Conservation (phyloP, 306 rosid genomes). For the Hylodesmum podocarpum region DNA sequence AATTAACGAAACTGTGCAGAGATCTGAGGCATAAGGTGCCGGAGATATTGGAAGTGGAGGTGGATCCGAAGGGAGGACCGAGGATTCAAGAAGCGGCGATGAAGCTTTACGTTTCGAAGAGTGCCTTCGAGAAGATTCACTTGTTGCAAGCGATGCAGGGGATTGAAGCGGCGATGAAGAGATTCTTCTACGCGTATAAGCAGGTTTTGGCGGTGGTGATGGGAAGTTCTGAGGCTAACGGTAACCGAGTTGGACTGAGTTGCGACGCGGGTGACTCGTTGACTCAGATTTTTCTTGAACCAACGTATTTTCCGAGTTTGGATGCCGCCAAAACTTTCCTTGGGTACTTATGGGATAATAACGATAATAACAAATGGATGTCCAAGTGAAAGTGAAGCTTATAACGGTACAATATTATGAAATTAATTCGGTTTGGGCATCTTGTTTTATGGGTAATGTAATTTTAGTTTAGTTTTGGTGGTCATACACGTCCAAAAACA, state of each 20-base stretch:
- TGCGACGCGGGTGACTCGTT: slow-evolving; percentile 66
- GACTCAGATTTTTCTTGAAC: slow-evolving; percentile 73
- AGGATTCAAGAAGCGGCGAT: slow-evolving; percentile 90
- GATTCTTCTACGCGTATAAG: slow-evolving; percentile 74
- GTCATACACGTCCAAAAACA: background rate
- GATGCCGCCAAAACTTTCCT: slow-evolving; percentile 94
- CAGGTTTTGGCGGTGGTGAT: slow-evolving; percentile 69
- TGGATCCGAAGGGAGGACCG: slow-evolving; percentile 88
- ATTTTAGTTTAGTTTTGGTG: background rate
- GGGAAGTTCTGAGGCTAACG: slow-evolving; percentile 82
- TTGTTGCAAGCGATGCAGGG: slow-evolving; percentile 74
- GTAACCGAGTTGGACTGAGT: slow-evolving; percentile 62
- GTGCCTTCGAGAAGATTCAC: slow-evolving; percentile 53
- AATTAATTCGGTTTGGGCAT: background rate
- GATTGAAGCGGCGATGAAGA: slow-evolving; percentile 71
- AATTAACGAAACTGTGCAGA: slow-evolving; percentile 56
- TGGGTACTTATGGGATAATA: slow-evolving; percentile 48
- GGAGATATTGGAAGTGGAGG: slow-evolving; percentile 64
- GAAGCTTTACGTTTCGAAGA: slow-evolving; percentile 65
- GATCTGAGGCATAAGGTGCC: slow-evolving; percentile 82
- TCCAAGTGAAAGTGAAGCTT: background rate
- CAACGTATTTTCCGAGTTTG: slow-evolving; percentile 89
- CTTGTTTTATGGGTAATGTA: background rate
- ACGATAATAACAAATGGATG: background rate
- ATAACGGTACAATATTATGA: background rate